These are phyloP conservation scores for Botryotinia calthae DNA, from an alignment of 2,329 filamentous ascomycete genomes.

Conservation along the genomic window DNA sequence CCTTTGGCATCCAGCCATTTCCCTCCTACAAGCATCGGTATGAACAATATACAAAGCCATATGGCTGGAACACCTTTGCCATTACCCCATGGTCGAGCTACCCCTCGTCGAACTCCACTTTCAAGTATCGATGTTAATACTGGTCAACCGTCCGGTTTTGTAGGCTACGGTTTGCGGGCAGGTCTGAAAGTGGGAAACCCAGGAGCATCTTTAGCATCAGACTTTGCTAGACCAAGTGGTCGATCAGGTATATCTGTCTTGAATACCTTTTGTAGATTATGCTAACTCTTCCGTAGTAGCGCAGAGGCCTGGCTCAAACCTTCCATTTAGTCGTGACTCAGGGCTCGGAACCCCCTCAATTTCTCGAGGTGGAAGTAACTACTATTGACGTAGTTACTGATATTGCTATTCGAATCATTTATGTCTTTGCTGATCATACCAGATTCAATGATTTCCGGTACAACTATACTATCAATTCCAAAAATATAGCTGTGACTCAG, in stretches of 20 bases:
- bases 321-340: slow-evolving; percentile 22
- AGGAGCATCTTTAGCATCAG: slow-evolving; percentile 19
- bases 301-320: slow-evolving; percentile 28
- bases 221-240: slow-evolving; percentile 25
- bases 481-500: background rate
- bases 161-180: slow-evolving; percentile 40
- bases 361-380: background rate
- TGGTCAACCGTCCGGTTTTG: slow-evolving; percentile 28
- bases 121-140: slow-evolving; percentile 26
- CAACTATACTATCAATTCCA: background rate
- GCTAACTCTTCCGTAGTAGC: slow-evolving; percentile 28
- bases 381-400: slow-evolving; percentile 6
- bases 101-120: slow-evolving; percentile 30
- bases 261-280: background rate
- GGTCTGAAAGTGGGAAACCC: slow-evolving; percentile 39
- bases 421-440: background rate
- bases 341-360: slow-evolving; percentile 25
- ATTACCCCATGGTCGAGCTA: slow-evolving; percentile 24
- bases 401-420: background rate
- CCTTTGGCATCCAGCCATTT: slow-evolving; percentile 26
- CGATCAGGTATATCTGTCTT: slow-evolving; percentile 31
- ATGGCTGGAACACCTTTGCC: slow-evolving; percentile 27
- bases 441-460: background rate
- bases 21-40: slow-evolving; percentile 24
- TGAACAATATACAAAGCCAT: slow-evolving; percentile 26